These are phyloP conservation scores for Verticillium nubilum DNA, from an alignment of 2,329 filamentous ascomycete species.

Conservation along the genomic window DNA sequence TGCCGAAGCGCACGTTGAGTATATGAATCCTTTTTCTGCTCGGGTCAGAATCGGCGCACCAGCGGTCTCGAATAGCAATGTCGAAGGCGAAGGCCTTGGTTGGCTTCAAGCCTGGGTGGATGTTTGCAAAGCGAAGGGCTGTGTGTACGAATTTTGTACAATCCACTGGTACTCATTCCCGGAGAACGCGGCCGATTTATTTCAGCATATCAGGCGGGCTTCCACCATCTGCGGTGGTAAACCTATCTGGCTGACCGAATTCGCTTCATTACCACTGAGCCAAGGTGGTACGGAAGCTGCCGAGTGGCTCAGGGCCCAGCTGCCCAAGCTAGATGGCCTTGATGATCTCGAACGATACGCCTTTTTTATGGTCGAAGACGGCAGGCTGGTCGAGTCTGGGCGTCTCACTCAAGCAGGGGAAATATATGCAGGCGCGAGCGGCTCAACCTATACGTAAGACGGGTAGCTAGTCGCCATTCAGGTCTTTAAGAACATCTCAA, in stretches of 20 bases:
- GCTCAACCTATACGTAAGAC: not conserved
- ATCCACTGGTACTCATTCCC: conserved; percentile 58
- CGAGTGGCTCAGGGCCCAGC: conserved; percentile 43
- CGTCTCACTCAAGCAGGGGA: not conserved
- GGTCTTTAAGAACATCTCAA: no score
- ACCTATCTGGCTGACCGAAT: conserved; percentile 60
- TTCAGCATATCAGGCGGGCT: conserved; percentile 43
- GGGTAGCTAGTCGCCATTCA: not conserved
- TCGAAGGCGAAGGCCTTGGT: conserved; percentile 40
- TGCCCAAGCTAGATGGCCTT: conserved; percentile 40
- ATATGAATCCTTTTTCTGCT: conserved; percentile 49
- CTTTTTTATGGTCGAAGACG: conserved; percentile 47
- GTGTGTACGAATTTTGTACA: conserved; percentile 53
- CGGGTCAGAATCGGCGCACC: conserved; percentile 51
- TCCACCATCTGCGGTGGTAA: conserved; percentile 37
- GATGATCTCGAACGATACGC: conserved; percentile 48
- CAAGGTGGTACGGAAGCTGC: conserved; percentile 35
- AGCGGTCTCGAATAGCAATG: conserved; percentile 54
- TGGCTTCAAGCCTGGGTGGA: conserved; percentile 50
- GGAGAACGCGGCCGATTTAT: conserved; percentile 41
- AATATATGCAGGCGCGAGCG: not conserved
- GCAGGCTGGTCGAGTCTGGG: conserved; percentile 28
- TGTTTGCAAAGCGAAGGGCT: conserved; percentile 39
- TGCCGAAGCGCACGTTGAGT: conserved; percentile 43
- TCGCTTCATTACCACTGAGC: conserved; percentile 34